Evolutionary conservation across 1,284 basidiomycete genomes (phyloP).

Genomic region (Boletus semigastroideus): DNA sequence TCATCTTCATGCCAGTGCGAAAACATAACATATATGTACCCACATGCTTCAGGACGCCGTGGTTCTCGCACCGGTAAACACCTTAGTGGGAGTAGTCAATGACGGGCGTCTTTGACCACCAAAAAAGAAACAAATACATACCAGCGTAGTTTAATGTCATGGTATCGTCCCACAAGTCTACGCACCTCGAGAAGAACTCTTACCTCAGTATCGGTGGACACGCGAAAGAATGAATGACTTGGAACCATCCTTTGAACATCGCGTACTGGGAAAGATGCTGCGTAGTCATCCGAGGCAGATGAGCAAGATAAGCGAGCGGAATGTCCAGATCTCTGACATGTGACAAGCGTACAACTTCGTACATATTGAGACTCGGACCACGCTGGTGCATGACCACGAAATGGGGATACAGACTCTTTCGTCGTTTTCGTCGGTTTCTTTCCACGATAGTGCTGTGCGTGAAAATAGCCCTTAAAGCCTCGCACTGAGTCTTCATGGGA

Average conservation of each 20-base stretch:
- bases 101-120: not conserved
- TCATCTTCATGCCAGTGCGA: not conserved
- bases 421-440: conserved; percentile 1
- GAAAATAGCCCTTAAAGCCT: not conserved
- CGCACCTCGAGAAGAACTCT: not conserved
- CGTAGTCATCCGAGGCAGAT: not conserved
- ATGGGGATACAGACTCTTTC: not conserved
- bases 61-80: not conserved
- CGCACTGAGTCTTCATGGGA: not conserved
- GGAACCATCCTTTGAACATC: not conserved
- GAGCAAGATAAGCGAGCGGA: not conserved
- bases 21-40: not conserved
- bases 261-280: no score
- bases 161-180: not conserved
- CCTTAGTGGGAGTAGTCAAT: not conserved
- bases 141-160: not conserved
- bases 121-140: not conserved
- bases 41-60: not conserved
- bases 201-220: not conserved
- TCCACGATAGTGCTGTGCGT: conserved; percentile 5
- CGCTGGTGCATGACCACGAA: not conserved
- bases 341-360: no score
- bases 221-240: not conserved
- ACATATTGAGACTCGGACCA: not conserved
- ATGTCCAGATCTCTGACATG: no score